Percentiles rank a stretch among this genome's conserved stretches.
These are phyloP conservation scores for Ramularia endophylla DNA, from an alignment of 2,329 filamentous ascomycete genomes.

Conservation along the genomic window DNA sequence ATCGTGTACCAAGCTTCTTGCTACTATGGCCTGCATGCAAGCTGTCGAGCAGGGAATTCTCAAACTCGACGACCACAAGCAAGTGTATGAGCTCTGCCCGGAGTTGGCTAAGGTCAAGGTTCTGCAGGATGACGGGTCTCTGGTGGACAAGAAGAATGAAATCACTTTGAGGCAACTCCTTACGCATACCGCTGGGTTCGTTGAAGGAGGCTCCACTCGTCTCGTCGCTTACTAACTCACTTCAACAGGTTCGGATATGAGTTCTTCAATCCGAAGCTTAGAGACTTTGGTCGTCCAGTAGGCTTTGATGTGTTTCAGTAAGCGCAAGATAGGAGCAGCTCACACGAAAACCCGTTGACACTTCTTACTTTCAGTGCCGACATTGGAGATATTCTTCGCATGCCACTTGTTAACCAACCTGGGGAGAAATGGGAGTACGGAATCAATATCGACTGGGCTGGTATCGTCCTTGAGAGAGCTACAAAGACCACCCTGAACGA, in stretches of 20 bases:
- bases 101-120: conserved; percentile 41
- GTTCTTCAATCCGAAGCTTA: conserved; percentile 38
- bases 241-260: conserved; percentile 8
- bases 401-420: conserved; percentile 57
- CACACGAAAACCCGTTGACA: too few species aligned
- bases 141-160: conserved; percentile 38
- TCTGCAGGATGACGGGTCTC: conserved; percentile 34
- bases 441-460: conserved; percentile 45
- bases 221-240: too few species aligned
- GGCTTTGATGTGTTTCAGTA: conserved; percentile 56
- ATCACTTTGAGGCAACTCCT: conserved; percentile 49
- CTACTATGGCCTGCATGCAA: conserved; percentile 43
- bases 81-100: conserved; percentile 37
- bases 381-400: conserved; percentile 39
- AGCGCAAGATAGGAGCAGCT: conserved; percentile 31
- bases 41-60: conserved; percentile 40
- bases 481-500: conserved; percentile 39
- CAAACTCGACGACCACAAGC: conserved; percentile 36
- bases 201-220: too few species aligned
- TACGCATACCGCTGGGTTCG: conserved; percentile 46
- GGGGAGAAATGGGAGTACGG: conserved; percentile 56
- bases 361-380: conserved; percentile 1
- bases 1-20: conserved; percentile 44
- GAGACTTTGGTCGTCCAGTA: conserved; percentile 40
- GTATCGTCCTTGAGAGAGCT: conserved; percentile 42